Conservation (phyloP, 176 grass and related monocot species). For the Eleusine coracana region DNA sequence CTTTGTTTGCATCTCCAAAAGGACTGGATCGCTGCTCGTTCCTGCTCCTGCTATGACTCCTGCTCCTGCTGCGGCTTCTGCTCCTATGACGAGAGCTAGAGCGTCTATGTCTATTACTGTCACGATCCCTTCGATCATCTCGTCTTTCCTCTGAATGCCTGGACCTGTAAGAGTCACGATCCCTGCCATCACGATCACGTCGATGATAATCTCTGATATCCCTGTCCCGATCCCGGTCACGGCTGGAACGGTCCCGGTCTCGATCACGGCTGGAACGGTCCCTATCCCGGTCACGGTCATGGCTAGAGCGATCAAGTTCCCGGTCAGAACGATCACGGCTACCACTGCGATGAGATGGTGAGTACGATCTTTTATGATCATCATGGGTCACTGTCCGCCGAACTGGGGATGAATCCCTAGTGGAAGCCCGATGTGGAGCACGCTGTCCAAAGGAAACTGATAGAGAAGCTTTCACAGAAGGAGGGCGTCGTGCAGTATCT, state of each 20-base stretch:
- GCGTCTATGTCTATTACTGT: constrained; percentile 46
- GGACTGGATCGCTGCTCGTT: constrained; percentile 46
- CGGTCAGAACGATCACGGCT: constrained; percentile 26
- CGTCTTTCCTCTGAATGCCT: constrained; percentile 43
- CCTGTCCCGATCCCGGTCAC: constrained; percentile 20
- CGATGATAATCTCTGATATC: constrained; percentile 38
- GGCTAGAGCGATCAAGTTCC: constrained; percentile 20
- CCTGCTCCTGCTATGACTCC: constrained; percentile 35
- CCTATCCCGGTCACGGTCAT: neutral
- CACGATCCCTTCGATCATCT: constrained; percentile 45
- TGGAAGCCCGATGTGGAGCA: constrained; percentile 86
- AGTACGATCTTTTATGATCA: constrained; percentile 36
- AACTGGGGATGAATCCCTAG: constrained; percentile 83
- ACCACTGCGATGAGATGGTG: constrained; percentile 38
- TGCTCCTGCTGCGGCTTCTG: constrained; percentile 46
- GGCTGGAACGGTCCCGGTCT: constrained; percentile 1
- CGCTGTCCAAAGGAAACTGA: constrained; percentile 96
- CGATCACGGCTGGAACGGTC: constrained; percentile 12
- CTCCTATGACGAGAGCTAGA: constrained; percentile 52
- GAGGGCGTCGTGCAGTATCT: constrained; percentile 76
- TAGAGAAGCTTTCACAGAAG: constrained; percentile 93
- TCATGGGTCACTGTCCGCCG: constrained; percentile 47
- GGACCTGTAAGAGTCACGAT: constrained; percentile 44
- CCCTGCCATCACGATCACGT: constrained; percentile 45
- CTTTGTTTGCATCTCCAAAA: constrained; percentile 46